These are phyloP conservation scores for Trametes maxima DNA, from an alignment of 768 basidiomycete species.

Conservation along the genomic window DNA sequence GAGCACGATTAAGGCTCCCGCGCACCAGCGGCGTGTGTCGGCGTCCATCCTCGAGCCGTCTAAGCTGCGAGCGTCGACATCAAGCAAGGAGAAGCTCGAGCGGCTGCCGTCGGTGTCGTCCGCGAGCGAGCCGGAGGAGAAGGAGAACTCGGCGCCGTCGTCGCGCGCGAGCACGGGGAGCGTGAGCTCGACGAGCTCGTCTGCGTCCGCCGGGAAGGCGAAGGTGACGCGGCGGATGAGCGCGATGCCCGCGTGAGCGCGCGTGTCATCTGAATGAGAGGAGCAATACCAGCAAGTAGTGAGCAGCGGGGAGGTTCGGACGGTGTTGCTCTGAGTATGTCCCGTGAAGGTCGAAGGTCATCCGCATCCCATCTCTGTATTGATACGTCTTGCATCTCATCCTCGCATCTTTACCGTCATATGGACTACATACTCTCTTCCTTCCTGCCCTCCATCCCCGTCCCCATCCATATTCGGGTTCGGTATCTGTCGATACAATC, in stretches of 20 bases:
- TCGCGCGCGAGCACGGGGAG: constrained; percentile 13
- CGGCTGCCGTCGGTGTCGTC: constrained; percentile 36
- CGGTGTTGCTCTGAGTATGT: constrained; percentile 18
- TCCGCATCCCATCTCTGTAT: constrained; percentile 18
- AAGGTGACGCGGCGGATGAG: constrained; percentile 28
- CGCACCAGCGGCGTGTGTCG: constrained; percentile 23
- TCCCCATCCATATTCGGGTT: not conserved
- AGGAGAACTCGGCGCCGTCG: constrained; percentile 41
- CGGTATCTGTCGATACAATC: not conserved
- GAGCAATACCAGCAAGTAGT: too few species aligned
- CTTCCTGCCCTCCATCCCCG: not conserved
- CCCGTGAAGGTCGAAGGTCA: constrained; percentile 1
- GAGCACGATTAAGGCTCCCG: constrained; percentile 23
- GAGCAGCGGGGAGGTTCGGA: not conserved
- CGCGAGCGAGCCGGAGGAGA: constrained; percentile 54
- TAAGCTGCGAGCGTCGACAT: constrained; percentile 37
- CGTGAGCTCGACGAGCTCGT: constrained; percentile 13
- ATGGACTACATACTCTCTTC: constrained; percentile 8
- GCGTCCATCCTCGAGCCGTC: constrained; percentile 35
- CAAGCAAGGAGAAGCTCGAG: constrained; percentile 33
- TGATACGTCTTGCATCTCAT: constrained; percentile 21
- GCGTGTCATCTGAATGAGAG: not conserved
- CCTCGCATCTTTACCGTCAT: constrained; percentile 12
- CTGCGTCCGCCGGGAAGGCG: not conserved
- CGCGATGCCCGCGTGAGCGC: constrained; percentile 22